Evolutionary conservation across 495 filamentous ascomycete genomes (phyloP).

Genomic region (Aspergillus egyptiacus): DNA sequence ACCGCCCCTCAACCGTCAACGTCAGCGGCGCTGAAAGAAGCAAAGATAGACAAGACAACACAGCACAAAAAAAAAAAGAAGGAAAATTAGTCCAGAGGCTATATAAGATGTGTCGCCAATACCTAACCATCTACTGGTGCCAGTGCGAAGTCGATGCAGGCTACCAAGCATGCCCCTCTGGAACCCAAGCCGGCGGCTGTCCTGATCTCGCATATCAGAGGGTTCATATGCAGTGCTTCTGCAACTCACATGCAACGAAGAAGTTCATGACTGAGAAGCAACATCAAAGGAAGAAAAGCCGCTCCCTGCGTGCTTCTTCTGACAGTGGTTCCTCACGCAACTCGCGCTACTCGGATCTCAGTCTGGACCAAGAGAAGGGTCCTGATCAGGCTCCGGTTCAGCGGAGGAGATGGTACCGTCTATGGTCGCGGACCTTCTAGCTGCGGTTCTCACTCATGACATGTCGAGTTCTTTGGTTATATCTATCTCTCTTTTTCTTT

Average conservation of each 20-base stretch:
- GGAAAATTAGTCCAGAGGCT: neutral
- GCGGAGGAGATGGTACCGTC: conserved; percentile 34
- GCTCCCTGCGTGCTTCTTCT: conserved; percentile 13
- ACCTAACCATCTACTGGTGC: conserved; percentile 42
- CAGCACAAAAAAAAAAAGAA: conserved; percentile 1
- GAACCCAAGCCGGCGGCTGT: conserved; percentile 28
- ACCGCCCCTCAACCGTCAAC: conserved; percentile 1
- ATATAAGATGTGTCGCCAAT: conserved; percentile 43
- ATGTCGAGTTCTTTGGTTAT: neutral
- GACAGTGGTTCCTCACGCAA: neutral
- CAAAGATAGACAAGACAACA: conserved; percentile 4
- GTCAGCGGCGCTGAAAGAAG: conserved; percentile 5
- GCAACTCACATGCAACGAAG: conserved; percentile 35
- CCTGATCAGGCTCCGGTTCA: conserved; percentile 13
- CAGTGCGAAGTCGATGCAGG: conserved; percentile 40
- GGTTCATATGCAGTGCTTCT: conserved; percentile 44
- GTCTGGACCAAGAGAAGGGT: conserved; percentile 27
- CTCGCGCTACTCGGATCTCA: conserved; percentile 2
- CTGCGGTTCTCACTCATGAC: conserved; percentile 6
- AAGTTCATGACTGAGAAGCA: conserved; percentile 35
- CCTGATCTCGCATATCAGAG: conserved; percentile 34
- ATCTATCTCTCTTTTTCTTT: too few species aligned
- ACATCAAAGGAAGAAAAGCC: conserved; percentile 25
- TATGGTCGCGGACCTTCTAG: conserved; percentile 22
- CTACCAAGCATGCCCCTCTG: conserved; percentile 25